Evolutionary conservation across 2,329 filamentous ascomycete species (phyloP), one percentile per base, ranked within the genome.

Genomic region (Neofusicoccum ribis): DNA sequence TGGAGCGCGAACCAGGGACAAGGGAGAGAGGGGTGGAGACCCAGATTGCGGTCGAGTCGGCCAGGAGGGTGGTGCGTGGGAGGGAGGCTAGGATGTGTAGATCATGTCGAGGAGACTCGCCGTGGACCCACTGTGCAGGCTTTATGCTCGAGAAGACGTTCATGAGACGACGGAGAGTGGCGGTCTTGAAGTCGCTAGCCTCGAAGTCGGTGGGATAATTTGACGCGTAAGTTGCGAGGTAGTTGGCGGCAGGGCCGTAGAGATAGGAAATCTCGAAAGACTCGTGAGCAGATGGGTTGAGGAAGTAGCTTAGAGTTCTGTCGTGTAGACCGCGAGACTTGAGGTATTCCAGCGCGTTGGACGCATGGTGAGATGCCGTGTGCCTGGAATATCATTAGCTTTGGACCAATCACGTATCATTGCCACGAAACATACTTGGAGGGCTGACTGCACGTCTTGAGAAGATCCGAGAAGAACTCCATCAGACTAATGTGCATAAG

Each of bases 401-500:
- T 60, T 20, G 7, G 49, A 36, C 36, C 17, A 41, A 9, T 60
- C 41, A 3, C 9, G 20, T 3, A 27, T n/a, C 37, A 8, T 31
- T 2, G 5, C 43, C 3, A 20, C 7, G 17, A 9, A 3, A 1
- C 46, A 8, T 31, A 65, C 54, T 60, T 59, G 8, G 63, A 67
- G 9, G 66, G 63, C 37, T 62, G 47, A n/a, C 34, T 65, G 63
- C 56, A 62, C 9, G 80, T 79, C 37, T 77, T 76, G 36, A 88
- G 77, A 2, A 88, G 73, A n/a, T 84, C 80, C 20, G 81, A 79
- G 70, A 81, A 86, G 72, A 88, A 88, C 67, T 85, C 82, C 66
- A 88, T 77, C 47, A 87, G 74, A 5, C 83, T 85, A 76, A 86
- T 83, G 68, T 87, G 82, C 84, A 88, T 85, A 54, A 89, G 75